Evolutionary conservation across 148 eudicot genomes (phyloP).

Genomic region (Fallopia convolvulus): DNA sequence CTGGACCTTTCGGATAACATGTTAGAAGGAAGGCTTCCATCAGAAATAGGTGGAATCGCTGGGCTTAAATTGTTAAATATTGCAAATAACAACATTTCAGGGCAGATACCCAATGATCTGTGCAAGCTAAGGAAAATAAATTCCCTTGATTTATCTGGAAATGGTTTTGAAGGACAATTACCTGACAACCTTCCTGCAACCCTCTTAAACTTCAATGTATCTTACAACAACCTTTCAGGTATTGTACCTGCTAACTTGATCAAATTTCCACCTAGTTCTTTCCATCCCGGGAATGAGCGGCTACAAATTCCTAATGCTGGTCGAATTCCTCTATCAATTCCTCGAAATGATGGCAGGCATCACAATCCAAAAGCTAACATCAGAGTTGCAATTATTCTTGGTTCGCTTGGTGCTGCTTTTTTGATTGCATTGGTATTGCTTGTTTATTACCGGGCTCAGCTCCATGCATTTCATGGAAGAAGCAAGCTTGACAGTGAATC

Average conservation of each 20-base stretch:
- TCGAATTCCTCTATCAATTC: conserved; percentile 13
- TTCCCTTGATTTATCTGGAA: conserved; percentile 73
- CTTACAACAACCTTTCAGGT: conserved; percentile 64
- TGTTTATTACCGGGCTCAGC: conserved; percentile 62
- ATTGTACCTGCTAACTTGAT: conserved; percentile 54
- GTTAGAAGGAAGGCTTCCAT: conserved; percentile 50
- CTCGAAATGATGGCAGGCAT: conserved; percentile 12
- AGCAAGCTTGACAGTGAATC: conserved; percentile 41
- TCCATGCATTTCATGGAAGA: conserved; percentile 47
- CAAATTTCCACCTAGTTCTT: conserved; percentile 48
- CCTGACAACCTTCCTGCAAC: conserved; percentile 62
- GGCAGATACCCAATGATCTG: conserved; percentile 56
- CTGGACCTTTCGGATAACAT: conserved; percentile 78
- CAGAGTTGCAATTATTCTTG: conserved; percentile 68
- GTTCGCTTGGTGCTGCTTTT: conserved; percentile 61
- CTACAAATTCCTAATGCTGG: conserved; percentile 24
- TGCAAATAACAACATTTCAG: conserved; percentile 63
- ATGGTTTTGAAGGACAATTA: conserved; percentile 53
- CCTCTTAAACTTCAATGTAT: conserved; percentile 49
- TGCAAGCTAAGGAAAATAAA: conserved; percentile 48
- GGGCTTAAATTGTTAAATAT: conserved; percentile 63
- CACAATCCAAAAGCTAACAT: conserved; percentile 42
- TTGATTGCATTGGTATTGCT: conserved; percentile 77
- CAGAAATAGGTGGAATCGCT: conserved; percentile 46
- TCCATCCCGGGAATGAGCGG: conserved; percentile 69